Evolutionary conservation across 345 rosid genomes (phyloP), one percentile per base, ranked within the genome.

Genomic region (Microcos paniculata): DNA sequence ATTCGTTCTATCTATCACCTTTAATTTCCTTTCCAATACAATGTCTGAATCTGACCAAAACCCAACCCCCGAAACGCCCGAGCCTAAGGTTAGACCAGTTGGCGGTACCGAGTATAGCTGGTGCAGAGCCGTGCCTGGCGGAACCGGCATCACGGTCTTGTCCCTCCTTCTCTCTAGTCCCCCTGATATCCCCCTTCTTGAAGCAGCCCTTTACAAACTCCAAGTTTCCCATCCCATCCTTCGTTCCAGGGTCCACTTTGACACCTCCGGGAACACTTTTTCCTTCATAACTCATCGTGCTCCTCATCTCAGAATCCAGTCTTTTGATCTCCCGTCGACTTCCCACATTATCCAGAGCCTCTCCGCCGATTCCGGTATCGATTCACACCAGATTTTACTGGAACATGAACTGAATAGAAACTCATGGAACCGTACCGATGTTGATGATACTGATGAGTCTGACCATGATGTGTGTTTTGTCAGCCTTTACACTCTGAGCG

Each of bases 31-130:
- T 19, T 30, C 31, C 0, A 15, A 16, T 28, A 10, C 23, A 53
- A 56, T 72, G 64, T 45, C 70, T 46, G 68, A 48, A 9, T 46
- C 23, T 45, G 80, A 76, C 74, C 78, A 79, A 26, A 71, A 67
- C 51, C 68, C 77, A 8, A 55, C 57, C 72, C 49, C 82, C 56
- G 68, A 58, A 46, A 3, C 70, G 31, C 28, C 85, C 31, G 81
- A 86, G 62, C 75, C 84, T 38, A 73, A 15, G 26, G 45, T 79
- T 62, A 87, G 98, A 56, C 84, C 82, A 28, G 89, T 83, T 14
- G 92, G 97, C 31, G 89, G 91, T 49, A 89, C 93, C 45, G 97
- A 95, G 82, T 82, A 82, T 76, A 89, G 97, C 71, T 95, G 98
- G 99, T 95, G 98, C 89, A 87, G 80, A 80, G 96, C 97, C 6